phyloP scores from a whole-genome alignment of 2,329 filamentous ascomycete species.

The Massarina eburnea region DNA sequence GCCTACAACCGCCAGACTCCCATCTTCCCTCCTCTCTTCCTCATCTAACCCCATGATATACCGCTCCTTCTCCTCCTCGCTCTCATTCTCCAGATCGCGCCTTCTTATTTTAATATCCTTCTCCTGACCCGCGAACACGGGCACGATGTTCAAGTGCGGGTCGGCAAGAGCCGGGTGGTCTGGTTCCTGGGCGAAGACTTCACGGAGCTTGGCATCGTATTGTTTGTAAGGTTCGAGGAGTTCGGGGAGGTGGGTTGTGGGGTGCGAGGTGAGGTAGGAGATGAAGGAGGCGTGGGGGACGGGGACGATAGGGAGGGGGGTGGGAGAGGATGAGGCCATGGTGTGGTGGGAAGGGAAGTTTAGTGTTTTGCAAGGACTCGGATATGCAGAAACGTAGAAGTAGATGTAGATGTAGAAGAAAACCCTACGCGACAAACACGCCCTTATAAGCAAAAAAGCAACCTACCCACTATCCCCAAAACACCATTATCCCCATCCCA shows the following conservation, averaged over 20 bases:
- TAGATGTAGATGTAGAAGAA: too few relatives aligned
- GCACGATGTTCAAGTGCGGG: conserved; percentile 63
- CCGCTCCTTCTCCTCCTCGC: conserved; percentile 59
- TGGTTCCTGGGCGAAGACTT: conserved; percentile 69
- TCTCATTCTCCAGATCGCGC: conserved; percentile 60
- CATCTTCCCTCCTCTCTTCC: conserved; percentile 62
- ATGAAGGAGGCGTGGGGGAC: conserved; percentile 47
- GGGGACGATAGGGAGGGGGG: conserved; percentile 40
- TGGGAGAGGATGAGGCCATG: conserved; percentile 12
- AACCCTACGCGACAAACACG: too few relatives aligned
- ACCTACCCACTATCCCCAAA: too few relatives aligned
- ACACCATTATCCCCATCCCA: too few relatives aligned
- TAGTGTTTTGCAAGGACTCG: not conserved
- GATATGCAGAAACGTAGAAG: too few relatives aligned
- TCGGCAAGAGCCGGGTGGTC: conserved; percentile 60
- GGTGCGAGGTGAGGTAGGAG: conserved; percentile 58
- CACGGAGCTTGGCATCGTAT: conserved; percentile 67
- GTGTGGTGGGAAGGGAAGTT: not conserved
- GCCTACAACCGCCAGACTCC: conserved; percentile 67
- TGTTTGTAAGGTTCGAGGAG: conserved; percentile 67
- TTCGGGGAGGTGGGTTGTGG: conserved; percentile 56
- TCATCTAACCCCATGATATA: conserved; percentile 71
- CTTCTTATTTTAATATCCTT: conserved; percentile 63
- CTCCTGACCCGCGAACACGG: conserved; percentile 62
- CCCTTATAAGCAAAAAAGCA: too few relatives aligned